Evolutionary conservation across 116 monocot species (phyloP), one percentile per base, ranked within the genome.

Genomic region (Dioscorea cayenensis): DNA sequence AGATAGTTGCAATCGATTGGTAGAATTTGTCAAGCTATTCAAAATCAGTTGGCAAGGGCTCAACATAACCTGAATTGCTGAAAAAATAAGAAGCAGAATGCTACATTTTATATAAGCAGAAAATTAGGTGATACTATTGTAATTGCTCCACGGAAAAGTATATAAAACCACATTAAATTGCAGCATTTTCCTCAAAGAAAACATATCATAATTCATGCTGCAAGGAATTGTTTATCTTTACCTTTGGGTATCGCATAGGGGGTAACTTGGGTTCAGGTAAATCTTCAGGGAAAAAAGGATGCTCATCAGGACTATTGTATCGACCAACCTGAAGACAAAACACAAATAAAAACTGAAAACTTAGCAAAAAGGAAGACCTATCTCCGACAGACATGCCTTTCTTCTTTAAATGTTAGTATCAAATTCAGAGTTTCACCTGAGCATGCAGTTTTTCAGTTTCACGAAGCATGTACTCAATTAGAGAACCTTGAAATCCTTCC

Each of bases 301-400:
- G 90, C 75, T 95, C 95, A 84, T 95, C 95, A 50, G 95, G 95
- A 77, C 95, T 87, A 67, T 92, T 84, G 71, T 92, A 95, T 82
- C 92, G 80, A 4, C 92, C 92, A 61, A 90, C 90, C 96, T 92
- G 66, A 14, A 58, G 10, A 21, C 43, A 68, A 49, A 55, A 67
- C 2, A 67, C 1, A 22, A 3, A 48, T 12, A 43, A 43, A 12
- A 43, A 8, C 43, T 9, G 43, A n/a, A 28, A 29, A 69, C 14
- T 50, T 28, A 27, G 14, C 43, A 72, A 37, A 38, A 38, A 60
- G 61, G 19, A 2, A n/a, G 6, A 32, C 58, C 58, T 32, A 58
- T 62, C 7, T 6, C 59, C 17, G 17, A 55, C 4, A 55, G n/a
- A 62, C 1, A 62, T 62, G 23, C 20, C 0, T 62, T 62, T 7